Evolutionary conservation across 305 asterid genomes (phyloP).

Genomic region (Plantago coronopus): DNA sequence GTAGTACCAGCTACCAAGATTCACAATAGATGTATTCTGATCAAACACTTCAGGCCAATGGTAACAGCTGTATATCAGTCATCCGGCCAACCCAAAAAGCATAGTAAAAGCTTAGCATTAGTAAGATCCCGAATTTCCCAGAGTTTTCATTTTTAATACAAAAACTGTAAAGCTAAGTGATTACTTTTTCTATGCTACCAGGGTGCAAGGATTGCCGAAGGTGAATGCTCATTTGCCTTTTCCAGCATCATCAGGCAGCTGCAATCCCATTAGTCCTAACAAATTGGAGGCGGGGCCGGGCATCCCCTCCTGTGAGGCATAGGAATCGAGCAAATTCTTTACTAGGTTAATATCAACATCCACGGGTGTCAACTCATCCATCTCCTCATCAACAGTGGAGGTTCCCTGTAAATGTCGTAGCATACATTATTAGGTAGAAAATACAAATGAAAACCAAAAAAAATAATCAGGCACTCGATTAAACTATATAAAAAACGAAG

Average conservation of each 20-base stretch:
- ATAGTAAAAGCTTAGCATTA: too few relatives aligned
- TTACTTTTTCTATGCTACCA: not conserved
- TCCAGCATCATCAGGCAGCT: constrained; percentile 62
- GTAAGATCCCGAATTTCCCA: too few relatives aligned
- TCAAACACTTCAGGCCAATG: too few relatives aligned
- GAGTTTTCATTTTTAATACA: too few relatives aligned
- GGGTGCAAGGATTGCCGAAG: not conserved
- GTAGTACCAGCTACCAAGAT: too few relatives aligned
- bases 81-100: too few relatives aligned
- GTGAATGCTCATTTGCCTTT: constrained; percentile 46
- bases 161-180: too few relatives aligned
- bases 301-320: constrained; percentile 81
- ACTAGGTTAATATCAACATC: constrained; percentile 92
- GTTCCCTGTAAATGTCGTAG: constrained; percentile 58
- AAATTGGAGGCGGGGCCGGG: constrained; percentile 96
- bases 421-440: not conserved
- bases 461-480: too few relatives aligned
- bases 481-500: too few relatives aligned
- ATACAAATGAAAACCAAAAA: too few relatives aligned
- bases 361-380: constrained; percentile 68
- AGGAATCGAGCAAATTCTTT: constrained; percentile 70
- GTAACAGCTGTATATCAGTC: too few relatives aligned
- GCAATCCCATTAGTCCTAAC: constrained; percentile 81
- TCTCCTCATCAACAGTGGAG: constrained; percentile 45
- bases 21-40: too few relatives aligned